phyloP scores from a whole-genome alignment of 1,139 yeast species.

The Lodderomyces theae region DNA sequence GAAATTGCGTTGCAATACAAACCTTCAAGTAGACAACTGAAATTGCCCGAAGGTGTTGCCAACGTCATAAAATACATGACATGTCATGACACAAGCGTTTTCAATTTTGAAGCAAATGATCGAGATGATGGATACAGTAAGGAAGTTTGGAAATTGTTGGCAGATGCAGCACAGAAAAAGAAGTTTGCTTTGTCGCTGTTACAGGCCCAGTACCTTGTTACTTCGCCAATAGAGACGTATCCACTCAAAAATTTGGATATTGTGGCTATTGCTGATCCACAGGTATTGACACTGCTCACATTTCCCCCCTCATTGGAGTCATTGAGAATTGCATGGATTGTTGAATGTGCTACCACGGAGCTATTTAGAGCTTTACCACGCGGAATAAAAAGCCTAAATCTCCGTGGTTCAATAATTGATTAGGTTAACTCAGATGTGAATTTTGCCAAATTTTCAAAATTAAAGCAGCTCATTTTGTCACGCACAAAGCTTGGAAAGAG shows the following conservation, averaged over 20 bases:
- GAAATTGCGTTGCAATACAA: not conserved
- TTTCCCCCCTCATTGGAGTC: not conserved
- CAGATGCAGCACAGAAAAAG: not conserved
- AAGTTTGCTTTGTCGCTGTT: not conserved
- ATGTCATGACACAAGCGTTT: not conserved
- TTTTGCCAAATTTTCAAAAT: not conserved
- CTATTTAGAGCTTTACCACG: not conserved
- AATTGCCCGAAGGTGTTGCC: not conserved
- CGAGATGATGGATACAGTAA: not conserved
- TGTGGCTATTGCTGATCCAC: not conserved
- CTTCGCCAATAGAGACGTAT: not conserved
- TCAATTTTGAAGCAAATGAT: not conserved
- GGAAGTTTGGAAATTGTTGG: not conserved
- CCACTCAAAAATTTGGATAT: not conserved
- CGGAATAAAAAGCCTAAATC: not conserved
- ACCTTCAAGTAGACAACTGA: not conserved
- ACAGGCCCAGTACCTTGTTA: not conserved
- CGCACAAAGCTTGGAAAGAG: not conserved
- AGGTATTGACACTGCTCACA: not conserved
- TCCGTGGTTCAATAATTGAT: not conserved
- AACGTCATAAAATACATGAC: not conserved
- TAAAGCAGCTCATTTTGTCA: not conserved
- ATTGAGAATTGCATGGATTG: not conserved
- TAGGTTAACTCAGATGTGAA: not conserved
- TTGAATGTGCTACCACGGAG: not conserved